Percentiles rank a stretch among this genome's conserved stretches.
Conservation (phyloP, 2,329 filamentous ascomycete species). For the Scolecobasidium constrictum region DNA sequence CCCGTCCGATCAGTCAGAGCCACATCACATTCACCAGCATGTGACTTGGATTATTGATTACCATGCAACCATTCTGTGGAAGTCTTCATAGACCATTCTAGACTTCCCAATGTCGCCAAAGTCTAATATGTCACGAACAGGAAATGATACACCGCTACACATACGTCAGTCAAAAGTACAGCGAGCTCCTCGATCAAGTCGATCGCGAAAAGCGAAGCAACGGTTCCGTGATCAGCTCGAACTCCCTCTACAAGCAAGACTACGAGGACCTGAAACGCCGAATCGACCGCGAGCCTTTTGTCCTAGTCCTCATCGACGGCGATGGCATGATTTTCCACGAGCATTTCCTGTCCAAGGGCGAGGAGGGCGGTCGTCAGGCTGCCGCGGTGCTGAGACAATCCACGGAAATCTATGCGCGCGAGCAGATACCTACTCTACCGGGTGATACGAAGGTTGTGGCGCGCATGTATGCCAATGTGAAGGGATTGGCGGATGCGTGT, state of each 20-base stretch:
- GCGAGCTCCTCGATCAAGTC: constrained; percentile 16
- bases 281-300: constrained; percentile 42
- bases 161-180: constrained; percentile 22
- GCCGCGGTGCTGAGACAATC: constrained; percentile 36
- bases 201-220: constrained; percentile 17
- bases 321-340: constrained; percentile 46
- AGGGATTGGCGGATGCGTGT: constrained; percentile 38
- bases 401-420: constrained; percentile 32
- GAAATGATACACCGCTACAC: constrained; percentile 31
- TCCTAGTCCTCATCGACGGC: constrained; percentile 44
- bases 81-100: too few relatives aligned
- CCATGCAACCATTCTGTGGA: too few relatives aligned
- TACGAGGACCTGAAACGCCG: constrained; percentile 11
- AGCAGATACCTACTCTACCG: constrained; percentile 28
- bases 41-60: too few relatives aligned
- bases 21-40: too few relatives aligned
- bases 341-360: constrained; percentile 37
- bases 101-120: too few relatives aligned
- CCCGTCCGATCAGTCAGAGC: too few relatives aligned
- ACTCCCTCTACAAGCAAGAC: background rate
- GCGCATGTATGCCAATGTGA: constrained; percentile 44
- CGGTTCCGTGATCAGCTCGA: background rate
- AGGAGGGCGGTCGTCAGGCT: constrained; percentile 41
- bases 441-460: constrained; percentile 36
- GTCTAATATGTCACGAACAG: too few relatives aligned